Percentiles rank a stretch among this genome's conserved stretches.
Evolutionary conservation across 2,329 filamentous ascomycete species (phyloP).

Genomic region (Colletotrichum sp.): DNA sequence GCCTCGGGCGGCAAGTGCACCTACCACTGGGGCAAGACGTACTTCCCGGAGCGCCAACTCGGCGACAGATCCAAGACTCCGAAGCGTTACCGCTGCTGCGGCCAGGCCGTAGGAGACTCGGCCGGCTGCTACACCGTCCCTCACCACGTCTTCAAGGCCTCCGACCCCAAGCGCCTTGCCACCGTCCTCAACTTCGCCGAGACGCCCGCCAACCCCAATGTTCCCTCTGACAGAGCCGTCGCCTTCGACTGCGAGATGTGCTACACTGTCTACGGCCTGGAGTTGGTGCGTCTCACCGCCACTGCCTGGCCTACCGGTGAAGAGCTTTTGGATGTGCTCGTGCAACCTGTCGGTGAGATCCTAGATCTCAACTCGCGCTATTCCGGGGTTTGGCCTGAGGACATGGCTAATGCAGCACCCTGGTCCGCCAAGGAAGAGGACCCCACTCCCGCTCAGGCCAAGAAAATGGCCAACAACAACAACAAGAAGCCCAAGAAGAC

Average conservation of each 20-base stretch:
- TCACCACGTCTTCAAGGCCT: conserved; percentile 88
- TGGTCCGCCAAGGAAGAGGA: conserved; percentile 44
- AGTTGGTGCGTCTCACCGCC: conserved; percentile 88
- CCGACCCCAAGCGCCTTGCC: conserved; percentile 77
- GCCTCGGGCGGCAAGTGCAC: conserved; percentile 79
- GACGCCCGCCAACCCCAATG: conserved; percentile 71
- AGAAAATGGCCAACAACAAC: conserved; percentile 20
- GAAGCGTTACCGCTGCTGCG: conserved; percentile 79
- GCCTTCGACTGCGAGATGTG: conserved; percentile 98
- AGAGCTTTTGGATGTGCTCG: conserved; percentile 81
- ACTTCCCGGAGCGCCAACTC: conserved; percentile 61
- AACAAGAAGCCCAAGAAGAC: conserved; percentile 36
- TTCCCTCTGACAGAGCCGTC: conserved; percentile 65
- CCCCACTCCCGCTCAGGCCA: conserved; percentile 19
- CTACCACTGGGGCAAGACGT: conserved; percentile 79
- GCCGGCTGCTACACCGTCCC: conserved; percentile 74
- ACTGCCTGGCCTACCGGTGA: conserved; percentile 84
- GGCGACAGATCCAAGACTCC: conserved; percentile 63
- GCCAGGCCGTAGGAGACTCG: conserved; percentile 73
- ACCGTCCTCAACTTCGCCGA: conserved; percentile 78
- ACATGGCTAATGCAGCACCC: conserved; percentile 72
- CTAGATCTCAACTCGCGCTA: conserved; percentile 92
- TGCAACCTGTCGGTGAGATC: conserved; percentile 82
- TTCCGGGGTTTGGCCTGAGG: conserved; percentile 83
- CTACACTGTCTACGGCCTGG: conserved; percentile 86